phyloP scores from a whole-genome alignment of 75 land plant species.

The Sequoiadendron giganteum region DNA sequence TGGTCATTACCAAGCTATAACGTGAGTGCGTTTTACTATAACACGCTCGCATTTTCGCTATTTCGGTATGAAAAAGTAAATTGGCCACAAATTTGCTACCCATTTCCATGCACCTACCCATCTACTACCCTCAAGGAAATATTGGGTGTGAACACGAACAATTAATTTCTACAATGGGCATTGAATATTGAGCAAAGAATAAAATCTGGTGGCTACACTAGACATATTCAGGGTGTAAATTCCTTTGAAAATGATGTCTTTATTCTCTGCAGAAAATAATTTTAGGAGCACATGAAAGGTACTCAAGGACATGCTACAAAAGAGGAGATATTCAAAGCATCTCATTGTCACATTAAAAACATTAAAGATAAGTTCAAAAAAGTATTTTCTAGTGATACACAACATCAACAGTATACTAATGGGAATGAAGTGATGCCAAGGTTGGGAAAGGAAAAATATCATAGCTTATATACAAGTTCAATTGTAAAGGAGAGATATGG shows the following conservation, averaged over 20 bases:
- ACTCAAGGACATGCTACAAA: neutral
- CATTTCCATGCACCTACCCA: too few relatives aligned
- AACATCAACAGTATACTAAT: conserved; percentile 6
- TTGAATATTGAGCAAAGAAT: conserved; percentile 65
- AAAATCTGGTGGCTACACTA: conserved; percentile 62
- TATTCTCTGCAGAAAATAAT: conserved; percentile 33
- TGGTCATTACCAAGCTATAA: too few relatives aligned
- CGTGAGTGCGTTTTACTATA: too few relatives aligned
- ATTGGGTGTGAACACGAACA: too few relatives aligned
- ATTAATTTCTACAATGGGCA: conserved; percentile 19
- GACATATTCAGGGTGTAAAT: conserved; percentile 40
- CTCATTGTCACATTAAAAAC: conserved; percentile 14
- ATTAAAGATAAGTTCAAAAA: conserved; percentile 27
- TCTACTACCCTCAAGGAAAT: too few relatives aligned
- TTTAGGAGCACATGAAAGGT: conserved; percentile 25
- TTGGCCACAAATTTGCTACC: too few relatives aligned
- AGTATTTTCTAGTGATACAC: neutral
- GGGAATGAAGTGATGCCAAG: conserved; percentile 36
- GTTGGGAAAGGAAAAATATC: conserved; percentile 32
- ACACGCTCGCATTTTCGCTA: too few relatives aligned
- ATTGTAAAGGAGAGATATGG: conserved; percentile 41
- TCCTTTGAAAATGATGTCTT: conserved; percentile 71
- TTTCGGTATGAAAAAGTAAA: too few relatives aligned
- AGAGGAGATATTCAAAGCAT: neutral
- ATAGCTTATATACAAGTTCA: conserved; percentile 16